Evolutionary conservation across 495 filamentous ascomycete genomes (phyloP), one percentile per base, ranked within the genome.

Genomic region (Bryoglossum gracile): DNA sequence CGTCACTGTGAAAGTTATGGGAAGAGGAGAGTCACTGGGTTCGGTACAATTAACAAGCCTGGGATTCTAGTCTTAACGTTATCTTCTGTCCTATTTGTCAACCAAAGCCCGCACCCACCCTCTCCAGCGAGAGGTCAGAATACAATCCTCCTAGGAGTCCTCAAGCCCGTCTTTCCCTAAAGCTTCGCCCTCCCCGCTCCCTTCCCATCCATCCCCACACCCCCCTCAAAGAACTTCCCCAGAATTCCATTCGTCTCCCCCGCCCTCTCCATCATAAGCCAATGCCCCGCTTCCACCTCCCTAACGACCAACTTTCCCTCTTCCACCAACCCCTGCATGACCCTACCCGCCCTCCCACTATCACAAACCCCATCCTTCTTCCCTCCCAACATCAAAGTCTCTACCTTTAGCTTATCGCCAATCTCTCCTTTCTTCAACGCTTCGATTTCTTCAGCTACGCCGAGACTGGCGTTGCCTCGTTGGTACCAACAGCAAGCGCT

Each of bases 401-500:
- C 43, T 33, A 37, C 46, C 38, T 13, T 26, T 38, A 51, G 44
- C 24, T 36, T 48, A 1, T 35, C 43, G 13, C 16, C 28, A 32
- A 55, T 35, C 10, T 33, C 36, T 35, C 46, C 47, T 13, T 37
- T 53, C 8, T 50, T 30, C 17, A 53, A 24, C 26, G n/a, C 21
- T 26, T 18, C 41, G 4, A 17, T 46, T 17, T 55, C 46, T 22
- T 49, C 46, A 10, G 48, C 44, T 4, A 46, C 39, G 5, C 50
- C 53, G 21, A 46, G 3, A 26, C 28, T 47, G 1, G 30, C 10
- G 6, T 46, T 51, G 2, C 43, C 40, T 11, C 50, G 39, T 28
- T 56, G 50, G 46, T 60, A 63, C 60, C 60, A 63, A 24, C 43
- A 54, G 5, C 56, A 37, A 11, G 41, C 25, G 8, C 52, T 47